Evolutionary conservation across 345 rosid species (phyloP).

Genomic region (Isatis tinctoria): DNA sequence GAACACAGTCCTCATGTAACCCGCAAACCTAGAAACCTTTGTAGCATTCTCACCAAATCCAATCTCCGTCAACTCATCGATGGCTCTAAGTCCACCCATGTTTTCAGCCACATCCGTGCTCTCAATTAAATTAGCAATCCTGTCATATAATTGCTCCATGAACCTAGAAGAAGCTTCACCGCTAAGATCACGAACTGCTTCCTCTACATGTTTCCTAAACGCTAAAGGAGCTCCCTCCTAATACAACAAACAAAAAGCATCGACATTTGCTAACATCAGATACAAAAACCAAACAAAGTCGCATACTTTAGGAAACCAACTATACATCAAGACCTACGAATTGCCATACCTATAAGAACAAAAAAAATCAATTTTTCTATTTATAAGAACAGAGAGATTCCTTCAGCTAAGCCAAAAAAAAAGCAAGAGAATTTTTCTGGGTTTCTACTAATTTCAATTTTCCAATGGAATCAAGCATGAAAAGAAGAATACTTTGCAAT

Average conservation of each 20-base stretch:
- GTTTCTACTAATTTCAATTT: not conserved
- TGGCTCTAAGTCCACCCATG: constrained; percentile 85
- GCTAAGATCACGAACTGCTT: constrained; percentile 77
- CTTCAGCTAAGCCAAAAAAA: not conserved
- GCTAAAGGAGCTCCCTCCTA: constrained; percentile 88
- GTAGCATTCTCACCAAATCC: constrained; percentile 96
- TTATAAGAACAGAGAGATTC: not conserved
- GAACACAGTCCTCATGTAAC: constrained; percentile 66
- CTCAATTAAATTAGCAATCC: constrained; percentile 64
- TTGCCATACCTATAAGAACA: not conserved
- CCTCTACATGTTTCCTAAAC: constrained; percentile 82
- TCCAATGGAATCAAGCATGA: constrained; percentile 2
- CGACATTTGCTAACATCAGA: not conserved
- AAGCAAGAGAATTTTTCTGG: constrained; percentile 7
- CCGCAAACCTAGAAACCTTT: constrained; percentile 83
- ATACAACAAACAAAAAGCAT: not conserved
- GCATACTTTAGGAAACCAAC: not conserved
- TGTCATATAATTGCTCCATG: constrained; percentile 82
- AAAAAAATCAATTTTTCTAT: not conserved
- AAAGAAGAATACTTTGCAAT: not conserved
- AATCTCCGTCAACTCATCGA: constrained; percentile 89
- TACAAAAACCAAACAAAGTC: not conserved
- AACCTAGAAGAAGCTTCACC: constrained; percentile 88
- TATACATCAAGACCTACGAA: not conserved
- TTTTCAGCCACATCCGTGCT: constrained; percentile 79